Percentiles rank a stretch among this genome's conserved stretches.
phyloP scores from a whole-genome alignment of 805 yeast genomes.

The Kuraishia borneana region DNA sequence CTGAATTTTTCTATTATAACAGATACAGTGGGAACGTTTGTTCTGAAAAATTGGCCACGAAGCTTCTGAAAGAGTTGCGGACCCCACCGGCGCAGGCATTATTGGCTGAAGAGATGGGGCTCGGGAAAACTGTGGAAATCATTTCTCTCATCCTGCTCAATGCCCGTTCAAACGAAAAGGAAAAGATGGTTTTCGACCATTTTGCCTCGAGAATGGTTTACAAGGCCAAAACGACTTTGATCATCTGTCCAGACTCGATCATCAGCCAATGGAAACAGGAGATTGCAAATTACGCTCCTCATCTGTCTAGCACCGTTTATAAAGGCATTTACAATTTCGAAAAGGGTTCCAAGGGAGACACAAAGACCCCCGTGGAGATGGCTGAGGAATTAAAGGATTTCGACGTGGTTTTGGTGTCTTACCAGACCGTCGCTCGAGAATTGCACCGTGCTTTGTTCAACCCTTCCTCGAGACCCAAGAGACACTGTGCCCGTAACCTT shows the following conservation, averaged over 20 bases:
- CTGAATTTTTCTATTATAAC: slow-evolving; percentile 31
- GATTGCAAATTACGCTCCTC: slow-evolving; percentile 44
- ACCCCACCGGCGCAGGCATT: slow-evolving; percentile 41
- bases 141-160: slow-evolving; percentile 54
- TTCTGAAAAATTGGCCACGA: slow-evolving; percentile 18
- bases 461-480: slow-evolving; percentile 39
- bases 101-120: slow-evolving; percentile 93
- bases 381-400: slow-evolving; percentile 45
- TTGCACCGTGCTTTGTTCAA: slow-evolving; percentile 69
- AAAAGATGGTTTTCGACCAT: slow-evolving; percentile 21
- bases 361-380: slow-evolving; percentile 20
- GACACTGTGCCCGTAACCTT: slow-evolving; percentile 18
- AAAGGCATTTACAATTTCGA: slow-evolving; percentile 34
- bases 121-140: slow-evolving; percentile 89
- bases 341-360: slow-evolving; percentile 17
- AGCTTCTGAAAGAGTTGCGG: slow-evolving; percentile 10
- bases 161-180: slow-evolving; percentile 24
- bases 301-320: slow-evolving; percentile 51
- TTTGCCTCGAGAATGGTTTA: slow-evolving; percentile 32
- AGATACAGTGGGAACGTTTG: slow-evolving; percentile 36
- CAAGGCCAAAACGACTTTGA: slow-evolving; percentile 60
- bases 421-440: slow-evolving; percentile 59
- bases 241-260: slow-evolving; percentile 81
- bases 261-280: slow-evolving; percentile 82
- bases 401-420: slow-evolving; percentile 79